A percentile compares a stretch with the other conserved stretches of the same genome.
These are phyloP conservation scores for Schoenoplectus triqueter DNA, from an alignment of 202 grass and related monocot species.

Conservation along the genomic window DNA sequence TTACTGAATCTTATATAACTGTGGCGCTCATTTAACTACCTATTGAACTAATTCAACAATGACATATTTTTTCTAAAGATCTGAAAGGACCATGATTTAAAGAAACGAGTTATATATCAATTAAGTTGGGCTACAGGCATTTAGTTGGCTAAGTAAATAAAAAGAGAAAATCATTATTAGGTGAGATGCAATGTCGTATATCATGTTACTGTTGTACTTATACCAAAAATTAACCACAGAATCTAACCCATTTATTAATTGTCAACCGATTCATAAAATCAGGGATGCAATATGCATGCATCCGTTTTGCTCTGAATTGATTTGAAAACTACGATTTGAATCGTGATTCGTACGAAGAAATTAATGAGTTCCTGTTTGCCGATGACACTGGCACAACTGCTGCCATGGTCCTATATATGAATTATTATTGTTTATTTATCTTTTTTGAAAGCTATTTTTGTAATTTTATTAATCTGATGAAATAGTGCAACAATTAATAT, in stretches of 20 bases:
- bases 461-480: background rate
- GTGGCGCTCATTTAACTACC: background rate
- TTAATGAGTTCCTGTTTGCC: slow-evolving; percentile 14
- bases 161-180: background rate
- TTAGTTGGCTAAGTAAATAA: slow-evolving; percentile 6
- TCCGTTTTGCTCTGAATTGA: background rate
- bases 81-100: background rate
- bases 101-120: background rate
- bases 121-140: background rate
- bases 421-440: too few relatives aligned
- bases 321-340: slow-evolving; percentile 9
- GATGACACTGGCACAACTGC: slow-evolving; percentile 18
- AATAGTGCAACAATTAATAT: background rate
- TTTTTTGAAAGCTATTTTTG: background rate
- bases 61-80: background rate
- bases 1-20: too few relatives aligned
- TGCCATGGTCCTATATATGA: slow-evolving; percentile 18
- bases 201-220: background rate
- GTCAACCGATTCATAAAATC: background rate
- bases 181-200: slow-evolving; percentile 21
- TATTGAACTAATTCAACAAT: background rate
- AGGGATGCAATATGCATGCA: slow-evolving; percentile 19
- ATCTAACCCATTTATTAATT: background rate
- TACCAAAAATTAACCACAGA: background rate
- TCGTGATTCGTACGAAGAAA: slow-evolving; percentile 23